A percentile compares a stretch with the other conserved stretches of the same genome.
Evolutionary conservation across 495 filamentous ascomycete genomes (phyloP).

Genomic region (Niebla homalea): DNA sequence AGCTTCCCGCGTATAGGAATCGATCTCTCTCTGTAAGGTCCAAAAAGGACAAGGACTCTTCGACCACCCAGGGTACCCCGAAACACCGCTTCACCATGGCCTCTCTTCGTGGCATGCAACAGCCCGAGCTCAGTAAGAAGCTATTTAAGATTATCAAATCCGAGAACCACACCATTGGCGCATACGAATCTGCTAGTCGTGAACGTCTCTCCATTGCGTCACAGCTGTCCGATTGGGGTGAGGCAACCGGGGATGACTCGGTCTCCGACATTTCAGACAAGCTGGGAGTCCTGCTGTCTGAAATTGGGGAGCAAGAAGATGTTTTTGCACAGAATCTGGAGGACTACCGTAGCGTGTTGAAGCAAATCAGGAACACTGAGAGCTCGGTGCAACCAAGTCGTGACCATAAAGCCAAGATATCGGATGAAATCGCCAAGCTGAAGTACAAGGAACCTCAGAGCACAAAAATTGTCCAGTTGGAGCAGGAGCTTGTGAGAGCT

Average conservation of each 20-base stretch:
- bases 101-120: conserved; percentile 66
- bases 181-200: conserved; percentile 67
- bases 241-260: conserved; percentile 71
- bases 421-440: conserved; percentile 78
- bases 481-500: conserved; percentile 90
- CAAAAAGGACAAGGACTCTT: conserved; percentile 25
- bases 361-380: conserved; percentile 87
- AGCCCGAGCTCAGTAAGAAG: conserved; percentile 72
- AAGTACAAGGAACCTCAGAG: conserved; percentile 81
- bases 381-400: conserved; percentile 80
- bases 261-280: conserved; percentile 87
- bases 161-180: conserved; percentile 69
- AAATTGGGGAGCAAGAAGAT: conserved; percentile 88
- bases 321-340: conserved; percentile 74
- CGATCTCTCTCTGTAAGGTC: conserved; percentile 49
- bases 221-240: conserved; percentile 95
- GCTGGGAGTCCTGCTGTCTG: conserved; percentile 76
- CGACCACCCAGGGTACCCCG: conserved; percentile 22
- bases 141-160: conserved; percentile 86
- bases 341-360: conserved; percentile 64
- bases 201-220: conserved; percentile 72
- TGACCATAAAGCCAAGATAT: conserved; percentile 69
- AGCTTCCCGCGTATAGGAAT: conserved; percentile 30
- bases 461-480: conserved; percentile 60
- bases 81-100: conserved; percentile 63